phyloP scores from a whole-genome alignment of 2,329 filamentous ascomycete genomes.

The Beauveria australis region DNA sequence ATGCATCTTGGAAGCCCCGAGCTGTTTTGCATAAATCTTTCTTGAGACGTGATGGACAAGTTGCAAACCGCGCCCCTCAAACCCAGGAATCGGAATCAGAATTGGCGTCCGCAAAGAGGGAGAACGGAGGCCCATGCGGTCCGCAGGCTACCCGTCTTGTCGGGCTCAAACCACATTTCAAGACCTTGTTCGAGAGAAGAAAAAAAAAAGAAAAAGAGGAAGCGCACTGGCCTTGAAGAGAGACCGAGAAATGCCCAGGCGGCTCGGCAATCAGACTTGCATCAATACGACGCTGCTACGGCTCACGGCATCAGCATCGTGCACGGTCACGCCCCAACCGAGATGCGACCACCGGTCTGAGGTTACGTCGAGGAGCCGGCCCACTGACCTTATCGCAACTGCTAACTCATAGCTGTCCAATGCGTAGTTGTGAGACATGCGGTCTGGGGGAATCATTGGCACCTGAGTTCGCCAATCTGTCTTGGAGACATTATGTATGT shows the following conservation, averaged over 20 bases:
- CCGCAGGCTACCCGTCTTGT: too few species aligned
- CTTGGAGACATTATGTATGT: background rate
- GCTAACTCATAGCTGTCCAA: background rate
- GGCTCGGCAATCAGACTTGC: background rate
- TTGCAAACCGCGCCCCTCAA: too few species aligned
- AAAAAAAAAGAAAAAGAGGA: background rate
- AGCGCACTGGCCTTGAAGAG: background rate
- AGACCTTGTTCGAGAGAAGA: too few species aligned
- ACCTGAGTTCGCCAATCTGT: background rate
- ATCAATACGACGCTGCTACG: background rate
- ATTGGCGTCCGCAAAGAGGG: background rate
- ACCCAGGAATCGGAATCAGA: background rate
- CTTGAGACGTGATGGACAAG: too few species aligned
- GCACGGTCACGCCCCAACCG: background rate
- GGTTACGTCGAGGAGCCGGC: background rate
- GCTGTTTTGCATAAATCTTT: too few species aligned
- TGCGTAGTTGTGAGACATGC: background rate
- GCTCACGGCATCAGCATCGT: constrained; percentile 5
- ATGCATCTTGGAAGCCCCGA: too few species aligned
- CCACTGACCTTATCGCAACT: background rate
- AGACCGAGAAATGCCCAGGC: background rate
- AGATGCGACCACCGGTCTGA: background rate
- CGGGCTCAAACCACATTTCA: too few species aligned
- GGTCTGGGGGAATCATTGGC: background rate
- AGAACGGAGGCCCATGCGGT: too few species aligned